Evolutionary conservation across 345 rosid genomes (phyloP).

Genomic region (Syzygium aromaticum): DNA sequence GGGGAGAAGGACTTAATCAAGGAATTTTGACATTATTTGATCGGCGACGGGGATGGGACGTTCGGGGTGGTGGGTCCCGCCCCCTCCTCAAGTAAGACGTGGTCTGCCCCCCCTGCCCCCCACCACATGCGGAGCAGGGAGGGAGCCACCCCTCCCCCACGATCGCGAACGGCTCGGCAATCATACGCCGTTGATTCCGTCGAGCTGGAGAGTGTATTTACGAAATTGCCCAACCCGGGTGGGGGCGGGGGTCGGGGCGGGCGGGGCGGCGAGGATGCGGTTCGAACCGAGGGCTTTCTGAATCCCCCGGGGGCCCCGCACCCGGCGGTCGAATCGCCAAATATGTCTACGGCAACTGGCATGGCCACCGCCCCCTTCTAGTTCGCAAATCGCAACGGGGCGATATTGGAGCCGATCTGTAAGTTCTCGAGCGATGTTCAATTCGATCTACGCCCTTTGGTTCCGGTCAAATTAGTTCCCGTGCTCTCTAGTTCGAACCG

Average conservation of each 20-base stretch:
- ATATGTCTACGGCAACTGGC: no score
- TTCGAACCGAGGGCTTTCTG: not conserved
- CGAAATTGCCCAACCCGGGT: not conserved
- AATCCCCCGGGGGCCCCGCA: not conserved
- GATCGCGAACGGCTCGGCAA: not conserved
- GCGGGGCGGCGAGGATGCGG: not conserved
- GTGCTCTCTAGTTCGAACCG: not conserved
- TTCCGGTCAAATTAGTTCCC: not conserved
- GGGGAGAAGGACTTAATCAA: not conserved
- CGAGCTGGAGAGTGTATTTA: not conserved
- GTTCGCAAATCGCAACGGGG: not conserved
- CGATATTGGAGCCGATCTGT: not conserved
- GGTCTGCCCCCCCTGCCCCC: not conserved
- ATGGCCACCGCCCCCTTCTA: no score
- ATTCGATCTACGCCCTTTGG: not conserved
- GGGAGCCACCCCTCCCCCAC: not conserved
- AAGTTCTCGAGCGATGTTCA: not conserved
- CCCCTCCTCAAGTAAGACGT: not conserved
- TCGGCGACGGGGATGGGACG: not conserved
- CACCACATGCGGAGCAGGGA: not conserved
- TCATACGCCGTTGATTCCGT: not conserved
- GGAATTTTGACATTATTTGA: not conserved
- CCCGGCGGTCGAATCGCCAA: not conserved
- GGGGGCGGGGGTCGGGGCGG: no score
- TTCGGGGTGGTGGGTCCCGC: not conserved